Evolutionary conservation across 805 yeast species (phyloP).

Genomic region (Yarrowia divulgata): DNA sequence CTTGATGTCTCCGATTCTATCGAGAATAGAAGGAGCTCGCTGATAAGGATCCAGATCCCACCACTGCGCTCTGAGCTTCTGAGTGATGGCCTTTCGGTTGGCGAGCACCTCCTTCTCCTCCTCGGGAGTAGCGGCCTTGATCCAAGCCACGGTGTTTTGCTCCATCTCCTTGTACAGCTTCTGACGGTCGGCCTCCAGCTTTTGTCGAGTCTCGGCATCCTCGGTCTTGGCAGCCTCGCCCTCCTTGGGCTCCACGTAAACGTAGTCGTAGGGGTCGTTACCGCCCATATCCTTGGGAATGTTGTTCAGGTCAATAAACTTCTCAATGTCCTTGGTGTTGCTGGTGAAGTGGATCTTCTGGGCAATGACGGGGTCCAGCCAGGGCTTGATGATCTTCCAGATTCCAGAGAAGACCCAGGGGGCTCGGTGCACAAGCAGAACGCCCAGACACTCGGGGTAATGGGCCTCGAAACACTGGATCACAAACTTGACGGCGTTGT

Average conservation of each 20-base stretch:
- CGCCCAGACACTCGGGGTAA: conserved; percentile 81
- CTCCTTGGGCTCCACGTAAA: conserved; percentile 61
- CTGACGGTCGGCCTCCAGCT: conserved; percentile 60
- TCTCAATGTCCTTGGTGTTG: conserved; percentile 61
- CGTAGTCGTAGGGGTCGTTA: conserved; percentile 57
- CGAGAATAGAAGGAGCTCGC: conserved; percentile 79
- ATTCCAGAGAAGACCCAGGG: conserved; percentile 90
- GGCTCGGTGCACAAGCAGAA: conserved; percentile 75
- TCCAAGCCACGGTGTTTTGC: conserved; percentile 77
- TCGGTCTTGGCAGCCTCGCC: conserved; percentile 54
- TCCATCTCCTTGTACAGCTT: conserved; percentile 62
- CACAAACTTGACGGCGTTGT: conserved; percentile 90
- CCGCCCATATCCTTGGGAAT: conserved; percentile 74
- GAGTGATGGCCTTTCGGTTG: conserved; percentile 57
- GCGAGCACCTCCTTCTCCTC: conserved; percentile 58
- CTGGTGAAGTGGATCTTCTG: conserved; percentile 79
- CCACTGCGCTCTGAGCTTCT: conserved; percentile 67
- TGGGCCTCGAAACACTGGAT: conserved; percentile 83
- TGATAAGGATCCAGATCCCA: conserved; percentile 78
- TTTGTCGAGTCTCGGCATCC: conserved; percentile 49
- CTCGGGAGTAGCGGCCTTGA: conserved; percentile 56
- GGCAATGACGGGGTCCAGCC: conserved; percentile 90
- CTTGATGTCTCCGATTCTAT: conserved; percentile 71
- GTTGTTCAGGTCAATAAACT: conserved; percentile 58
- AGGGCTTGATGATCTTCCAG: conserved; percentile 79